phyloP scores from a whole-genome alignment of 805 yeast species.

The Pichia paraexigua region DNA sequence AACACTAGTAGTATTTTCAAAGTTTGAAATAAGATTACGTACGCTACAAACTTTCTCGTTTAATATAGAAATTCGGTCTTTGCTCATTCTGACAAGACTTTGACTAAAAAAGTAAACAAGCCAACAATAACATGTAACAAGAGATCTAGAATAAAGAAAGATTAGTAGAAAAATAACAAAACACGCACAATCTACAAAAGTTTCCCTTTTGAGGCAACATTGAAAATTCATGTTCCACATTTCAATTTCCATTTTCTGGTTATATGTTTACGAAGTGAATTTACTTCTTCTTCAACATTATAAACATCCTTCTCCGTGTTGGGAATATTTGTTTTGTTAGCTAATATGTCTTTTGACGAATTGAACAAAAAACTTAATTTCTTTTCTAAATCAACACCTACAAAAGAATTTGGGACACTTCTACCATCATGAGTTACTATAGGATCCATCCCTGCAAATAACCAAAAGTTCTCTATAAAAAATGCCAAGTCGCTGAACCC shows the following conservation, averaged over 20 bases:
- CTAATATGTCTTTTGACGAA: neutral
- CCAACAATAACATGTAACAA: neutral
- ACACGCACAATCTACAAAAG: neutral
- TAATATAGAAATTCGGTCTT: neutral
- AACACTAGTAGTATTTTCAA: neutral
- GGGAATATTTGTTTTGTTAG: neutral
- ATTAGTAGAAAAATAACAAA: neutral
- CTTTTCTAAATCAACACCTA: neutral
- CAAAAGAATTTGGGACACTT: neutral
- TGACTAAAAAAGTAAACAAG: too few species aligned
- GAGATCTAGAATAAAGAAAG: neutral
- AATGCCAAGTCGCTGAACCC: conserved; percentile 18
- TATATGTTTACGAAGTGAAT: neutral
- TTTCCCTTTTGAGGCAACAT: neutral
- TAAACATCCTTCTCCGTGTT: neutral
- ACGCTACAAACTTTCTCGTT: conserved; percentile 1
- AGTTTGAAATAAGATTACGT: conserved; percentile 1
- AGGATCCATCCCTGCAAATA: conserved; percentile 11
- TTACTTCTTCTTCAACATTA: neutral
- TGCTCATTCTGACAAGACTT: neutral
- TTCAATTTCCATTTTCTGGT: neutral
- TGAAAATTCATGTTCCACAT: neutral
- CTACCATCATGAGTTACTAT: neutral
- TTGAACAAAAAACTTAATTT: neutral
- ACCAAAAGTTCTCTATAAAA: conserved; percentile 6